Evolutionary conservation across 768 basidiomycete species (phyloP), one percentile per base, ranked within the genome.

Genomic region (Cubamyces lactineus): DNA sequence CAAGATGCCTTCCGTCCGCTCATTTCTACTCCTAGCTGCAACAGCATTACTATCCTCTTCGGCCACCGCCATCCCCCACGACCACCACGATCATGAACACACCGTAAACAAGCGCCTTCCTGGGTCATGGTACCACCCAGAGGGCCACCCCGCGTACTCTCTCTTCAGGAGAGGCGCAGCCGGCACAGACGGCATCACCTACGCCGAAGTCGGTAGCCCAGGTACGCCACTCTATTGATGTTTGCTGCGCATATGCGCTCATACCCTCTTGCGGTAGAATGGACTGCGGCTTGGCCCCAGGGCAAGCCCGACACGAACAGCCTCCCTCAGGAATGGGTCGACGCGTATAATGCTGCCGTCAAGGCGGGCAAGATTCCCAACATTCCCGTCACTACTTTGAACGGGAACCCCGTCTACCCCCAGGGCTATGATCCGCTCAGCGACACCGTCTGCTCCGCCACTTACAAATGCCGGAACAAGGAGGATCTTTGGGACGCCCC

Each of bases 401-500:
- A 68, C 53, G 64, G 68, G 11, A 74, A 67, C 48, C 80, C 78
- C 1, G 70, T 64, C 2, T 83, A 84, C 63, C 75, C 78, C 9
- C 8, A 67, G 2, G 76, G 76, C 16, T 65, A 68, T 48, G 74
- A 83, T 64, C 79, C 82, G 34, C 69, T 64, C 46, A 76, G 84
- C 65, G 71, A 80, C 8, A 65, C 78, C 7, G 81, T 96, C 63
- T 96, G 94, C 76, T 93, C 92, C 2, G 80, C 88, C 23, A 89
- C 88, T 0, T 87, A 85, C 76, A 83, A 86, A 69, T 94, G 92
- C 72, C 63, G 74, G 57, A 71, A 70, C 53, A 80, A 77, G 43
- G 66, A 79, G 4, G 85, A 81, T 65, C 69, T 92, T 51, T 89
- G 87, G 85, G 85, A 95, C 62, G 90, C 88, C 0, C 94, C 94